These are phyloP conservation scores for Apiotrichum laibachii DNA, from an alignment of 1,284 basidiomycete genomes.

Conservation along the genomic window DNA sequence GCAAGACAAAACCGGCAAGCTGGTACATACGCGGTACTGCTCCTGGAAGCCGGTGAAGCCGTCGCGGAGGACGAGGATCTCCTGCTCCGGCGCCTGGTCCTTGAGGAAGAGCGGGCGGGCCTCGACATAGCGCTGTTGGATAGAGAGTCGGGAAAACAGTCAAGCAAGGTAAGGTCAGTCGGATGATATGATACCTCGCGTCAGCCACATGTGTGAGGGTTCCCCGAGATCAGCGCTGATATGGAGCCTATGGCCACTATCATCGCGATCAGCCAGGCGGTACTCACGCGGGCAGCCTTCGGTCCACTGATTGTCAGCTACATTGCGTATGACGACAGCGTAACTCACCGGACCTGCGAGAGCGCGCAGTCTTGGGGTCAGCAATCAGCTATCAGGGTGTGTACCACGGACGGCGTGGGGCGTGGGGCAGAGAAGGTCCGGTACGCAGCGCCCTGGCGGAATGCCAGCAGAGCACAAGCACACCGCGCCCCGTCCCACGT, in stretches of 20 bases:
- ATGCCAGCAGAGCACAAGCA: too few species aligned
- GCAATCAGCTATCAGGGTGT: not conserved
- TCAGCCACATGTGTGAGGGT: too few species aligned
- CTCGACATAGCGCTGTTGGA: slow-evolving; percentile 46
- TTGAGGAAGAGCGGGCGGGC: slow-evolving; percentile 29
- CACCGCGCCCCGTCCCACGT: not conserved
- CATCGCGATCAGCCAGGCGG: not conserved
- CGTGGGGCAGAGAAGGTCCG: too few species aligned
- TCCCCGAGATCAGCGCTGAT: too few species aligned
- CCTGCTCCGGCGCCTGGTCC: slow-evolving; percentile 30
- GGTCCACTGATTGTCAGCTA: slow-evolving; percentile 39
- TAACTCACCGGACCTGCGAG: slow-evolving; percentile 44
- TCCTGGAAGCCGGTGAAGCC: slow-evolving; percentile 50
- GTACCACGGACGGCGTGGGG: too few species aligned
- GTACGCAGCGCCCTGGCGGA: too few species aligned
- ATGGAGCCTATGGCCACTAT: too few species aligned
- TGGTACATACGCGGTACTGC: slow-evolving; percentile 40
- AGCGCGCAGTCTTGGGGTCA: slow-evolving; percentile 45
- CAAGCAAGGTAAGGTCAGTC: not conserved
- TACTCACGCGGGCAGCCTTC: slow-evolving; percentile 47
- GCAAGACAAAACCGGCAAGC: not conserved
- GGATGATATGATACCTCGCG: not conserved
- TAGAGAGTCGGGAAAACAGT: not conserved
- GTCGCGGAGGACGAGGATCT: slow-evolving; percentile 49
- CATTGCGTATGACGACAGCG: too few species aligned